Percentiles rank a stretch among this genome's conserved stretches.
These are phyloP conservation scores for Rubroboletus pulcherrimus DNA, from an alignment of 768 basidiomycete genomes.

Conservation along the genomic window DNA sequence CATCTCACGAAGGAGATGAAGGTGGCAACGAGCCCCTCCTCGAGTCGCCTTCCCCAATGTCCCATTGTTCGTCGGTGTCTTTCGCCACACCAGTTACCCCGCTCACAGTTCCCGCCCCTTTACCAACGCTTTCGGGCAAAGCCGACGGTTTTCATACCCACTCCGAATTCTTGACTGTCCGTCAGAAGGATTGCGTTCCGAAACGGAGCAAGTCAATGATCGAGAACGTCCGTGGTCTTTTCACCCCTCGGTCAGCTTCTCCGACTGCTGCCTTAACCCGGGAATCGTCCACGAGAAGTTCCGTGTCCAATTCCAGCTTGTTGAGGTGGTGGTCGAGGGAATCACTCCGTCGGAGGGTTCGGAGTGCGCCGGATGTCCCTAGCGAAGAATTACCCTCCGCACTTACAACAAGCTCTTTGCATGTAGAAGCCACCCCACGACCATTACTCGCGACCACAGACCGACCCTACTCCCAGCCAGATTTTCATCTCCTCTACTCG, in stretches of 20 bases:
- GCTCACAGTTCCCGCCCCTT: slow-evolving; percentile 12
- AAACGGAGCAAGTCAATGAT: slow-evolving; percentile 54
- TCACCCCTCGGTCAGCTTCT: slow-evolving; percentile 46
- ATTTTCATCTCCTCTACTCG: slow-evolving; percentile 24
- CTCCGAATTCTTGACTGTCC: slow-evolving; percentile 27
- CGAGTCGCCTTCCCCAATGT: slow-evolving; percentile 38
- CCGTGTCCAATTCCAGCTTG: slow-evolving; percentile 30
- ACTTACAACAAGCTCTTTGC: slow-evolving; percentile 26
- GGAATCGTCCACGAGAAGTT: slow-evolving; percentile 25
- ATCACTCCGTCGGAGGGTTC: slow-evolving; percentile 47
- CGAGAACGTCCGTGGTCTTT: slow-evolving; percentile 59
- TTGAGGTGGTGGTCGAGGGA: slow-evolving; percentile 49
- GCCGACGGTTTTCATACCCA: slow-evolving; percentile 18
- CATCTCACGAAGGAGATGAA: slow-evolving; percentile 25
- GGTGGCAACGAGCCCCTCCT: slow-evolving; percentile 15
- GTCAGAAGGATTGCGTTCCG: slow-evolving; percentile 28
- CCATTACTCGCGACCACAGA: slow-evolving; percentile 13
- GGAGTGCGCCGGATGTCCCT: slow-evolving; percentile 49
- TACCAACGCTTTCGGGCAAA: slow-evolving; percentile 12
- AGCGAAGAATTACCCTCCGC: slow-evolving; percentile 25
- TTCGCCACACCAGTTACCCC: slow-evolving; percentile 25
- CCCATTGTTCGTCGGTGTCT: slow-evolving; percentile 37
- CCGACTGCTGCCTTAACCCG: slow-evolving; percentile 33
- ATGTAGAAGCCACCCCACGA: slow-evolving; percentile 9
- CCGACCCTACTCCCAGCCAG: slow-evolving; percentile 31